Evolutionary conservation across 2,329 filamentous ascomycete species (phyloP).

Genomic region (Pseudogymnoascus sp.): DNA sequence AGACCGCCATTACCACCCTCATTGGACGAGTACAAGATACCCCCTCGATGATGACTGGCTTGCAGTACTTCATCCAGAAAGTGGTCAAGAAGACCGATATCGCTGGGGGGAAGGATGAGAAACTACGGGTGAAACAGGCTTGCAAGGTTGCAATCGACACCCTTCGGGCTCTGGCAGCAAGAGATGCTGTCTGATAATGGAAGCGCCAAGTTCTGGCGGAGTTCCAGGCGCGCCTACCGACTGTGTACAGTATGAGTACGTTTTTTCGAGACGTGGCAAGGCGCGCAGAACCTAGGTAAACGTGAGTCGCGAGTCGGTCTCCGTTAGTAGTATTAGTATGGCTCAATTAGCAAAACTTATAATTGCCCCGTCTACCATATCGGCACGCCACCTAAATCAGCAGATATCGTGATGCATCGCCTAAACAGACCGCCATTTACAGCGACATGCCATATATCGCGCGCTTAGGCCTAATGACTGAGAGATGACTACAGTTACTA

Average conservation of each 20-base stretch:
- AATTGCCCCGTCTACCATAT: background rate
- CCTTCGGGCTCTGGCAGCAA: conserved; percentile 19
- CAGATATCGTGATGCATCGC: too few relatives aligned
- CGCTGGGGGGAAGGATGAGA: conserved; percentile 39
- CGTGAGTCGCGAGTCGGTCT: background rate
- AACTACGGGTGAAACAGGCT: conserved; percentile 38
- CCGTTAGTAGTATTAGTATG: background rate
- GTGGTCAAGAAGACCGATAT: conserved; percentile 59
- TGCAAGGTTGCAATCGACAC: conserved; percentile 36
- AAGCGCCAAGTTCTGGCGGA: conserved; percentile 10
- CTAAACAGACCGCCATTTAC: background rate
- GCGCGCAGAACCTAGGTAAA: background rate
- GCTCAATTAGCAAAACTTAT: background rate
- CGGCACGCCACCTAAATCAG: background rate
- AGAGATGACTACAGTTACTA: background rate
- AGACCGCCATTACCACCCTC: conserved; percentile 52
- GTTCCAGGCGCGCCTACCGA: background rate
- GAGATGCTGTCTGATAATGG: conserved; percentile 12
- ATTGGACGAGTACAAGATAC: conserved; percentile 57
- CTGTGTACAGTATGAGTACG: background rate
- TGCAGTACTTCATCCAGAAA: conserved; percentile 74
- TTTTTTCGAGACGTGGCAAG: background rate
- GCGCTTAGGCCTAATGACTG: background rate
- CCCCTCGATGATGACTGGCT: conserved; percentile 59
- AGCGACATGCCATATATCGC: background rate